Base-by-base conservation (phyloP, 805 yeast species). In the Candida koratica region DNA sequence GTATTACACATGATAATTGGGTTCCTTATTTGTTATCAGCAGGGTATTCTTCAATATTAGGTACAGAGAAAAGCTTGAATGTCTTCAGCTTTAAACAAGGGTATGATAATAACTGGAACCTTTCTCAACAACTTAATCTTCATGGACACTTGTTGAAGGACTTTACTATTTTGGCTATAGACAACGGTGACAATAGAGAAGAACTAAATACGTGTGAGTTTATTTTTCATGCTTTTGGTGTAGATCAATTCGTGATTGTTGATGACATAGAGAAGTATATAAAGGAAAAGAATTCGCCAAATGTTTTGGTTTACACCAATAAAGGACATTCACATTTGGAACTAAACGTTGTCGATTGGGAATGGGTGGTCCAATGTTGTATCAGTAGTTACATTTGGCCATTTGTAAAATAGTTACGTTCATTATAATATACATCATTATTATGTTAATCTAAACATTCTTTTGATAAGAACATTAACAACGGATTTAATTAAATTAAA, bases 401-500 rank as follows among this genome's bases (percentile, higher is more conserved):
- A 20, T 20, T 8, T 8, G 9, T 10, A 10, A 20, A 20, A 20
- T 20, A 10, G 23, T 10, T 10, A 20, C 10, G 10, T 22, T 18
- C n/a, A 12, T 12, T 9, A 32, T 33, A 32, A 33, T 22, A 14
- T 36, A 39, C 33, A 19, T 27, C 13, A 17, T 14, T 10, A 28
- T 15, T 18, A 18, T 13, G 43, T 42, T n/a, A 42, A 29, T 16
- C 41, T 29, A 23, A 44, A 39, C 9, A 36, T 3, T 44, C 64
- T 58, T 46, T 45, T 52, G 38, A 43, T 50, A 38, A 60, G 49
- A 17, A 49, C 48, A 18, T 41, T 28, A 11, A 43, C 28, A 13
- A 79, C 77, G 25, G 77, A 79, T 50, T 71, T 76, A 28, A 83
- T 64, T 48, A 84, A 70, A 32, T 83, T 83, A 69, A 78, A 73